Conservation (phyloP, 2,329 filamentous ascomycete species). For the Colletotrichum echinochloae region DNA sequence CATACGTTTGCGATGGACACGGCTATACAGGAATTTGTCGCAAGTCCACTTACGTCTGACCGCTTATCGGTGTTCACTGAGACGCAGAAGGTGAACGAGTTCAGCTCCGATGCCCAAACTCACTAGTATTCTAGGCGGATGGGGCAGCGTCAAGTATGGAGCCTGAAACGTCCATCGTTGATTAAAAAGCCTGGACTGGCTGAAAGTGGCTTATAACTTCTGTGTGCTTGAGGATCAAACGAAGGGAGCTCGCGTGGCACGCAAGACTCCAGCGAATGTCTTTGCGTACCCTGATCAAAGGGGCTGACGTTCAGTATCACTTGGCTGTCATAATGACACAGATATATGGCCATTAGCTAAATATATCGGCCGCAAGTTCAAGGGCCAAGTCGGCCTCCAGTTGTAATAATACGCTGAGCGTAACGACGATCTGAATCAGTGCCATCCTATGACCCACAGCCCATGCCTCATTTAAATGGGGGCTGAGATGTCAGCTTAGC, state of each 20-base stretch:
- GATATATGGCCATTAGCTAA: neutral
- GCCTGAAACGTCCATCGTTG: accelerated
- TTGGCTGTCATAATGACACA: neutral
- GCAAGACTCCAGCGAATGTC: constrained; percentile 24
- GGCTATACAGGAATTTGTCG: constrained; percentile 22
- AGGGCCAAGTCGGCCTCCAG: neutral
- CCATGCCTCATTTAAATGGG: constrained; percentile 5
- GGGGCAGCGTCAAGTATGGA: constrained; percentile 41
- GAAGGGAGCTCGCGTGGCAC: neutral
- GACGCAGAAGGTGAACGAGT: constrained; percentile 11
- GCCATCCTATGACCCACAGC: neutral
- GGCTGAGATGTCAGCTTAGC: neutral
- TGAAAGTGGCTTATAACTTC: no score
- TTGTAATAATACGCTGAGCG: neutral
- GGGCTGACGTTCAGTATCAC: neutral
- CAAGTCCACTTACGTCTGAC: neutral
- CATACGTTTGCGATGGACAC: no score
- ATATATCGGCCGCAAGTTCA: neutral
- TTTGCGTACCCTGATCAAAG: neutral
- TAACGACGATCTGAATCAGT: constrained; percentile 24
- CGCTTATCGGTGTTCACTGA: no score
- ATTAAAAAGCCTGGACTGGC: neutral
- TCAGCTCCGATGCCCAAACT: constrained; percentile 8
- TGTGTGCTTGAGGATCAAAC: no score
- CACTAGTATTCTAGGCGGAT: constrained; percentile 40